Conservation (phyloP, 352 stramenopile species). For the Pythium plurisporium region DNA sequence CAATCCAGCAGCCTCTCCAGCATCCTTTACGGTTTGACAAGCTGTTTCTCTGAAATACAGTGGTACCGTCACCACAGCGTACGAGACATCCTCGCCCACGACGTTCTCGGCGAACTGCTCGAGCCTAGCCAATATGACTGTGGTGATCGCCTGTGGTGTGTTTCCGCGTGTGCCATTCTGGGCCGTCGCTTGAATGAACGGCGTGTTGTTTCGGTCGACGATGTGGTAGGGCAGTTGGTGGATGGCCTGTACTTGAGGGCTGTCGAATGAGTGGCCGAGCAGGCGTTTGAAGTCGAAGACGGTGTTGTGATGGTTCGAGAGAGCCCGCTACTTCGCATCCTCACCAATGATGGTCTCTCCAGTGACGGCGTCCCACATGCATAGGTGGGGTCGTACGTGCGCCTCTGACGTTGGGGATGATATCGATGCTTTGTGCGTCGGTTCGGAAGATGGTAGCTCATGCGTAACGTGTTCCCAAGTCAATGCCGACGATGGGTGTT, state of each 20-base stretch:
- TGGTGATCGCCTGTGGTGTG: constrained; percentile 51
- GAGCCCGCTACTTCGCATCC: constrained; percentile 91
- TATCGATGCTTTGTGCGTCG: not conserved
- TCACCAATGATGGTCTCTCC: constrained; percentile 82
- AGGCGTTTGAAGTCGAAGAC: constrained; percentile 43
- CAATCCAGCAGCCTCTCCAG: constrained; percentile 20
- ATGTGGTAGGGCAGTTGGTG: constrained; percentile 60
- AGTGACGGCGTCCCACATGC: not conserved
- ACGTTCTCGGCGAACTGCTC: constrained; percentile 34
- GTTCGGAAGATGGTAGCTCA: too few relatives aligned
- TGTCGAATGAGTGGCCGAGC: constrained; percentile 89
- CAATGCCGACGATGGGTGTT: too few relatives aligned
- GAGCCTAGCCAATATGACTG: constrained; percentile 58
- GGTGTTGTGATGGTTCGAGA: constrained; percentile 79
- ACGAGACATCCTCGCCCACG: constrained; percentile 26
- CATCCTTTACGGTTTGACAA: constrained; percentile 28
- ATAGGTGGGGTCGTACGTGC: not conserved
- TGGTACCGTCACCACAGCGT: constrained; percentile 26
- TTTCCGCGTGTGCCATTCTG: not conserved
- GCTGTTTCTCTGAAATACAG: constrained; percentile 29
- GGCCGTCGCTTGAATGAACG: not conserved
- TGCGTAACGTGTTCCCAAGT: too few relatives aligned
- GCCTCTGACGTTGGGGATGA: not conserved
- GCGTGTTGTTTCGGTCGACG: constrained; percentile 14
- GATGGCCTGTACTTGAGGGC: constrained; percentile 77